Base-by-base conservation (phyloP, 73 alveolate species). In the Stentor roeselii region DNA sequence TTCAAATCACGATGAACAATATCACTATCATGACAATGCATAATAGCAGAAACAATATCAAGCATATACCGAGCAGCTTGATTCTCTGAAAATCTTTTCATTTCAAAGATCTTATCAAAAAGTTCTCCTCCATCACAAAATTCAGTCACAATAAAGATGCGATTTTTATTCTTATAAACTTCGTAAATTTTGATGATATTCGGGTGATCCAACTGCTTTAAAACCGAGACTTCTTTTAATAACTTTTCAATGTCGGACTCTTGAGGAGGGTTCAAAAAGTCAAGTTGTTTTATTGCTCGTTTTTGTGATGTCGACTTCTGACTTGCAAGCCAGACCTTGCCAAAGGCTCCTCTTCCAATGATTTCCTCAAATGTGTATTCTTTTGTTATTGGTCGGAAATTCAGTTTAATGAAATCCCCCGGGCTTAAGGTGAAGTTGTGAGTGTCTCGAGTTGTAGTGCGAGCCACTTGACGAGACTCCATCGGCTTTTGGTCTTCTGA, bases 41-140 rank as follows among this genome's bases (percentile, higher is more conserved):
- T 67, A 30, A 67, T 67, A 11, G 41, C 80, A 1, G 37, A 67
- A 1, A 67, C 37, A 30, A 67, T 67, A 21, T 67, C 80, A 15
- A 21, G 11, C 80, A 67, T 67, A 34, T 21, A 67, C 2, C 34
- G 21, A 67, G 87, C 42, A 0, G 87, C 87, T 6, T 82, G 84
- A 34, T 76, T 84, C 78, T 84, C 90, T 30, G 59, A 36, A 82
- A 78, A 78, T 35, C 83, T 34, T 80, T 50, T 39, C 30, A 39
- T 39, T 75, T 76, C 27, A 0, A 84, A 82, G 36, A 89, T 89
- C 82, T 87, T 87, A 74, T 89, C 92, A 3, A 89, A 61, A 41
- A 89, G 60, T 83, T 89, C 94, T 15, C 94, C 94, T 60, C 94
- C 94, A 34, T 75, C 59, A 39, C 95, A 90, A 38, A 80, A 84